Evolutionary conservation across 2,329 filamentous ascomycete species (phyloP).

Genomic region (Calonectria ilicicola): DNA sequence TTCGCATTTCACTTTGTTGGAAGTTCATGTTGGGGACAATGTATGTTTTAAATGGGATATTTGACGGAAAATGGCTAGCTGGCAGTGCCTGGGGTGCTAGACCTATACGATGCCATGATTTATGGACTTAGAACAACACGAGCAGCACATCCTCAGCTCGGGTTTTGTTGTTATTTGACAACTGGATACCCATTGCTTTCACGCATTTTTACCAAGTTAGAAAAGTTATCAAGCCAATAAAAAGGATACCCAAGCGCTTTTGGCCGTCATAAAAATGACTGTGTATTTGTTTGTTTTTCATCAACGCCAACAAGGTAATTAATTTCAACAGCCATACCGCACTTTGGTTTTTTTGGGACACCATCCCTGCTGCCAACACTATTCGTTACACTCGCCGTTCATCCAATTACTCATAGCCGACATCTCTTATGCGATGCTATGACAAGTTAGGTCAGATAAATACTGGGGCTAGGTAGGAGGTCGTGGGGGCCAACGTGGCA

Average conservation of each 20-base stretch:
- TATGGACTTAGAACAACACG: neutral
- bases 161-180: neutral
- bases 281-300: constrained; percentile 5
- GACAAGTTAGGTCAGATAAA: neutral
- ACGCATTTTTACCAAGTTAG: neutral
- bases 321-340: constrained; percentile 9
- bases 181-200: neutral
- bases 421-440: constrained; percentile 30
- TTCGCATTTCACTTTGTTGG: neutral
- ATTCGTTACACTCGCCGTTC: constrained; percentile 1
- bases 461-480: neutral
- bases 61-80: neutral
- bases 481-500: neutral
- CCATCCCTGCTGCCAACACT: constrained; percentile 1
- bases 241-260: neutral
- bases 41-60: neutral
- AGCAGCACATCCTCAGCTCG: neutral
- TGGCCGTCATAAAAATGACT: neutral
- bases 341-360: constrained; percentile 25
- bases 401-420: neutral
- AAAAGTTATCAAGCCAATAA: neutral
- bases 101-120: neutral
- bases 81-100: neutral
- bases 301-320: constrained; percentile 9
- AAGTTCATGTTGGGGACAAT: neutral